Conservation (phyloP, 371 early-diverging fungal genomes). For the Conidiobolus coronatus region DNA sequence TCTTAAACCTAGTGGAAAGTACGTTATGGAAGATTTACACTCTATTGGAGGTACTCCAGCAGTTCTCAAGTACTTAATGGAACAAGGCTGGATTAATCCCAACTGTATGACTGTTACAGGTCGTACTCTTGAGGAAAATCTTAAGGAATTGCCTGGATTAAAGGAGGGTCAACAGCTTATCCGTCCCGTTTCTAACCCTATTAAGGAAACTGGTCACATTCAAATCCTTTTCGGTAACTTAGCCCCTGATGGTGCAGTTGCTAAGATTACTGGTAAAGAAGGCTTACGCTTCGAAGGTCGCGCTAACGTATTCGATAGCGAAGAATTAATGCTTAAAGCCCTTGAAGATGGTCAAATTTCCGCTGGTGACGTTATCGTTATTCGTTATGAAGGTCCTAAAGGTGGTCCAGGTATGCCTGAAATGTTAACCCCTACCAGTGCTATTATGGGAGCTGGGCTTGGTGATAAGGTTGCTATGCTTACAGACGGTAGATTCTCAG, state of each 20-base stretch:
- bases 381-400: conserved; percentile 76
- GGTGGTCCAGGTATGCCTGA: conserved; percentile 91
- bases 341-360: conserved; percentile 51
- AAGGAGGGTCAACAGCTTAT: conserved; percentile 65
- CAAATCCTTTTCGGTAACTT: conserved; percentile 82
- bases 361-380: conserved; percentile 76
- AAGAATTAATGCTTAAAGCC: conserved; percentile 67
- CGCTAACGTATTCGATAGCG: conserved; percentile 77
- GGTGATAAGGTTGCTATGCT: conserved; percentile 88
- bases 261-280: conserved; percentile 97
- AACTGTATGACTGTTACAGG: conserved; percentile 84
- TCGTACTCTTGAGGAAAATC: conserved; percentile 75
- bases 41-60: conserved; percentile 76
- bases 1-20: conserved; percentile 89
- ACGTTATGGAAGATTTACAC: conserved; percentile 86
- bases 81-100: conserved; percentile 57
- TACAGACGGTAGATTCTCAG: conserved; percentile 94
- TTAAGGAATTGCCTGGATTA: conserved; percentile 41
- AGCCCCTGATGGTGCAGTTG: conserved; percentile 92
- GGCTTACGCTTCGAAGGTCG: conserved; percentile 65
- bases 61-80: conserved; percentile 63
- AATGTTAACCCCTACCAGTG: conserved; percentile 86
- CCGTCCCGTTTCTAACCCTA: conserved; percentile 57
- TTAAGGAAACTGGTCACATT: conserved; percentile 82
- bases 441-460: conserved; percentile 95